Base-by-base conservation (phyloP, 2,329 filamentous ascomycete species). In the Trichothecium sympodiale region DNA sequence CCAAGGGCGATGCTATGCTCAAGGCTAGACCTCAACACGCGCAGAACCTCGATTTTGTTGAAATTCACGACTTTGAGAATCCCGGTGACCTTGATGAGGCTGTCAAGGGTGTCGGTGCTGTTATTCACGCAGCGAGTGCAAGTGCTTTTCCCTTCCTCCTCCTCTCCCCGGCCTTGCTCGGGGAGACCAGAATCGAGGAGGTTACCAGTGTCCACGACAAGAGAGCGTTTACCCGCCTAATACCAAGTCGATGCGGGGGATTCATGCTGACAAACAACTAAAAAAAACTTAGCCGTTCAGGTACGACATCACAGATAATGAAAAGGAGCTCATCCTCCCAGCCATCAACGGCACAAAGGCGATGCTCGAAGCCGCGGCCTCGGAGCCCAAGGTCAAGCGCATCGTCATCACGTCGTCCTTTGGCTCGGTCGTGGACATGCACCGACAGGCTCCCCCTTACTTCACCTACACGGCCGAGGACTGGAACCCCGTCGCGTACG, bases 361-460 rank as follows among this genome's bases (percentile, higher is more conserved):
- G 0, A 54, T 69, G 16, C 46, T 69, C 10, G 49, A 50, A 3
- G 59, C 59, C 3, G 44, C 47, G 4, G 43, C 41, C 18, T 38
- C 46, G 1, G 20, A 25, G 20, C 34, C 34, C 8, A 38, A 34
- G 2, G 46, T 59, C 28, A 46, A 40, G 10, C 52, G 55, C 9
- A 31, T 62, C 29, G 58, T 77, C 31, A 69, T 83, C 43, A 82
- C 77, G 1, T 80, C 75, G 4, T 81, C 76, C 3, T 82, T 81
- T 46, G 78, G 77, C 16, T 62, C 76, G 0, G 77, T 83, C 16
- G 46, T 80, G 31, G 63, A 80, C 44, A 43, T 56, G 2, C 47
- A 44, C 31, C 64, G 67, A 37, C 64, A 65, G 17, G 59, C 54
- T 17, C 60, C 62, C 43, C 64, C 68, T 0, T 63, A 59, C 26